A percentile compares a stretch with the other conserved stretches of the same genome.
These are phyloP conservation scores for Coniferiporia weirii DNA, from an alignment of 1,284 basidiomycete genomes.

Conservation along the genomic window DNA sequence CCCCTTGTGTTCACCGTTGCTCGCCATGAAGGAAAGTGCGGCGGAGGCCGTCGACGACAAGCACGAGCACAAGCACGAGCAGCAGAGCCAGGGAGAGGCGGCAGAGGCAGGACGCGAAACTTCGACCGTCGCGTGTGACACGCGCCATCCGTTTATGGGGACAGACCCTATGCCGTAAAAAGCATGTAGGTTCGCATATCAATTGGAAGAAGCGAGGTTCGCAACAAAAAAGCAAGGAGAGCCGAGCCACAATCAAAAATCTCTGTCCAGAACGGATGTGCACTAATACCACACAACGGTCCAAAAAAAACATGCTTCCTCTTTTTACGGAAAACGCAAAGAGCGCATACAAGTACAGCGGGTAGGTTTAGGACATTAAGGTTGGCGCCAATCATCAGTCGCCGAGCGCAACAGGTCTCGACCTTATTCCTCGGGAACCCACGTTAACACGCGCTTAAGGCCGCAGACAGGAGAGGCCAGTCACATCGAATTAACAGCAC, in stretches of 20 bases:
- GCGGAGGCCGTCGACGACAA: neutral
- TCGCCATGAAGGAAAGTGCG: conserved; percentile 6
- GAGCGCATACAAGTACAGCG: neutral
- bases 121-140: neutral
- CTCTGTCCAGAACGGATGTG: no score
- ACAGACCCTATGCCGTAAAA: neutral
- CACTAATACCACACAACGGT: no score
- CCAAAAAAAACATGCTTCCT: no score
- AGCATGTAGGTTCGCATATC: neutral
- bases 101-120: conserved; percentile 10
- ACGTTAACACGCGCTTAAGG: no score
- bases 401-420: neutral
- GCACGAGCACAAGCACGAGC: neutral
- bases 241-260: no score
- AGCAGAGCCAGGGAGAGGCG: neutral
- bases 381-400: neutral
- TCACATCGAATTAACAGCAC: neutral
- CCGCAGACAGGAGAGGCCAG: no score
- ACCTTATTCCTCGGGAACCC: no score
- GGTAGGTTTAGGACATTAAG: neutral
- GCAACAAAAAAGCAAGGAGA: no score
- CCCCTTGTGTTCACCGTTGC: conserved; percentile 14
- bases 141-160: conserved; percentile 5
- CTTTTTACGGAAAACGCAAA: neutral
- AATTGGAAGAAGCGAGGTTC: neutral